Base-by-base conservation (phyloP, 768 basidiomycete genomes). In the Tricholoma furcatifolium region DNA sequence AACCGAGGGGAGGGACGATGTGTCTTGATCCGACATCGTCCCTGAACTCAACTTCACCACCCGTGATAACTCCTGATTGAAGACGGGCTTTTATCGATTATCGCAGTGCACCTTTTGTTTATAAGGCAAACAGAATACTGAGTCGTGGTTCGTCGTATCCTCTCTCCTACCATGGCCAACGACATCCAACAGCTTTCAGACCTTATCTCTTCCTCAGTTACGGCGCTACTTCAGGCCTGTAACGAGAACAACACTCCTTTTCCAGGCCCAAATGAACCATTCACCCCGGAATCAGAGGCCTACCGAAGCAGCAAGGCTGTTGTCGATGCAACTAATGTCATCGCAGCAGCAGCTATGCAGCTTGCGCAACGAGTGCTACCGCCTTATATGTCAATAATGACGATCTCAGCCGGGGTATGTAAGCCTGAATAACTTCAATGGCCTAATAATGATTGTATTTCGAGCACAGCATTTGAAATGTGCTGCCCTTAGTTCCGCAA, bases 261-360 rank as follows among this genome's bases (percentile, higher is more conserved):
- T 36, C 70, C 72, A 2, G 51, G 59, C 35, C 59, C 70, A 17
- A 42, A 69, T 21, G 54, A 60, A 2, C 61, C 67, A 12, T 70
- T 66, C 49, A 47, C 40, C 23, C 62, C 63, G 2, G 40, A 62
- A 6, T 62, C 63, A 15, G 72, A 73, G 51, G 65, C 61, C 1
- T 66, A 68, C 38, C 64, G 71, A 20, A 55, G 49, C 6, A 55
- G 59, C 30, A 63, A 70, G 1, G 64, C 36, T 6, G 69, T 65
- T 4, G 55, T 62, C 2, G 61, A 67, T 51, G 65, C 69, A 2
- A 62, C 66, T 1, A 65, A 62, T 36, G 53, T 69, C 10, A 62
- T 70, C 41, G 62, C 62, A 30, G 64, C 71, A n/a, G 72, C 72
- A 6, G 70, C 71, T 3, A 42, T 62, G 6, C 73, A 73, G 51